Evolutionary conservation across 179 eudicot species (phyloP), one percentile per base, ranked within the genome.

Genomic region (Carnegiea gigantea): DNA sequence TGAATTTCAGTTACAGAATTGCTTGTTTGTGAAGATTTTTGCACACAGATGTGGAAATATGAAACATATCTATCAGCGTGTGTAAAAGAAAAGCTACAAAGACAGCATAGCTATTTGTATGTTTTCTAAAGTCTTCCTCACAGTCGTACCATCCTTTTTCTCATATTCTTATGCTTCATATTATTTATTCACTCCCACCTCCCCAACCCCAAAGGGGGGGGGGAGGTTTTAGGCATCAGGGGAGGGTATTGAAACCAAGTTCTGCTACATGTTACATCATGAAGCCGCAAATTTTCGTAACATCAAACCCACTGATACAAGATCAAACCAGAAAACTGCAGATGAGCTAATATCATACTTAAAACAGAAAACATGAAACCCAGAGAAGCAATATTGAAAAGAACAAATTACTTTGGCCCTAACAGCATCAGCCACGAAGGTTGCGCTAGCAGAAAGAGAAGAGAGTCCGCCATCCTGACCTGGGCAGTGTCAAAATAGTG

Each of bases 381-480:
- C 72, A 77, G 5, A 70, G 44, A 24, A 48, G 49, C 26, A 21
- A 64, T n/a, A 48, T 62, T n/a, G 76, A 26, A 23, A 10, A 17
- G 71, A 73, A 46, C 77, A 65, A 79, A 87, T 83, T 88, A 92
- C 95, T 86, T 53, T 74, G 87, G 85, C 82, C 26, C 75, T 76
- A 21, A 73, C 75, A 72, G 67, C 83, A 80, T 79, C 48, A 57
- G 81, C 79, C 23, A 86, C 72, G 76, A 62, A 74, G 67, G 60
- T 79, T 38, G 24, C 14, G 74, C 46, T 38, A 53, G 65, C 49
- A 60, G 68, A 64, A 84, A 80, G 57, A 72, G 43, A 11, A 82
- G 81, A 77, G 33, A 77, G 81, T 73, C 84, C 86, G 62, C 77
- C 71, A 59, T 77, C 74, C 72, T 76, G 53, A 81, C 86, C 98